phyloP scores from a whole-genome alignment of 2,329 filamentous ascomycete species.

The Cadophora gregata region DNA sequence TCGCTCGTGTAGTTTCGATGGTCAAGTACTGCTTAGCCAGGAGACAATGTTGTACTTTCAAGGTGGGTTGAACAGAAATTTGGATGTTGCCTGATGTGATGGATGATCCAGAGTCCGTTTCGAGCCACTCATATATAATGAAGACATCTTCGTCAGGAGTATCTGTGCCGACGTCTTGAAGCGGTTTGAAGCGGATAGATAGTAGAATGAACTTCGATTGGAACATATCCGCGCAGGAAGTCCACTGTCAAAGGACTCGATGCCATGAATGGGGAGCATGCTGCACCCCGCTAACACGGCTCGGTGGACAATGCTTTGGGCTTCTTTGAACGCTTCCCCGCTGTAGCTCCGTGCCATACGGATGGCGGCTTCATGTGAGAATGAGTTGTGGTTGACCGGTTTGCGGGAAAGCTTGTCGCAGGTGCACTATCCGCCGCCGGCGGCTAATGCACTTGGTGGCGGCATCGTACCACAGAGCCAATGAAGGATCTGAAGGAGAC shows the following conservation, averaged over 20 bases:
- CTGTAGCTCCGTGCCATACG: background rate
- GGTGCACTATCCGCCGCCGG: background rate
- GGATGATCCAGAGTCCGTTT: too few relatives aligned
- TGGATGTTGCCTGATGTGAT: background rate
- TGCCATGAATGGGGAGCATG: background rate
- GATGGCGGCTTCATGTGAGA: background rate
- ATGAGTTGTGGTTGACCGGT: background rate
- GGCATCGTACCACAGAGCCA: background rate
- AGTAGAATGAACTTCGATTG: background rate
- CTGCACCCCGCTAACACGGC: background rate
- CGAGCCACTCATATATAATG: slow-evolving; percentile 2
- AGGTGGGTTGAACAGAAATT: background rate
- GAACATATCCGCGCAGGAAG: background rate
- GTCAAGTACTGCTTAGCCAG: background rate
- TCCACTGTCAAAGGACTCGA: background rate
- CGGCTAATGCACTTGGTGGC: background rate
- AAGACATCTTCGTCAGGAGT: background rate
- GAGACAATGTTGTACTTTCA: background rate
- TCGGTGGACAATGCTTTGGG: background rate
- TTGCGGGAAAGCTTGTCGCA: background rate
- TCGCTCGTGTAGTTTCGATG: too few relatives aligned
- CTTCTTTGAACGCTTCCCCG: background rate
- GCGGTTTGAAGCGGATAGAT: slow-evolving; percentile 18
- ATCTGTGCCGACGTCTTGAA: background rate
- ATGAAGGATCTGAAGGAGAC: background rate